Conservation (phyloP, 257 asterid genomes). For the Solanum commersonii region DNA sequence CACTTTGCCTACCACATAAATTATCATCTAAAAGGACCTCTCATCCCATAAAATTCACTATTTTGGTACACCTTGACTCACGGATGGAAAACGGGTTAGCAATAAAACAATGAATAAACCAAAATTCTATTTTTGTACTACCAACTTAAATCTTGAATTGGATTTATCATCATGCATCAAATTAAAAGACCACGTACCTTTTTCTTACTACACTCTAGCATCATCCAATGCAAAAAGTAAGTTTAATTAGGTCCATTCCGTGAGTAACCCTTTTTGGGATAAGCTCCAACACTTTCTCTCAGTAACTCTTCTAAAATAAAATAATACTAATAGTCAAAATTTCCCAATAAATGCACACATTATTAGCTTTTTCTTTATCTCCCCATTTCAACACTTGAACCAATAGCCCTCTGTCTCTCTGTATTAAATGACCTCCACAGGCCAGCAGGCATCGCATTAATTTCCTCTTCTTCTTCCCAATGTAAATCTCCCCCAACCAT, state of each 20-base stretch:
- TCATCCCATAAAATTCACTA: no score
- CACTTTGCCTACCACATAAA: no score
- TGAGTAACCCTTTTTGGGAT: background rate
- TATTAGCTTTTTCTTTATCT: background rate
- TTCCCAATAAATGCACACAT: conserved; percentile 4
- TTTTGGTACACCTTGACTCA: background rate
- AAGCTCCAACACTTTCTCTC: background rate
- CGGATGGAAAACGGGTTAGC: background rate
- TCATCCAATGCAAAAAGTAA: background rate
- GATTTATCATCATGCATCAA: background rate
- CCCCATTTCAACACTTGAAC: background rate
- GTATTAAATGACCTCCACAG: conserved; percentile 11
- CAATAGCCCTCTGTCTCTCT: background rate
- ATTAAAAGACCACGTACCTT: background rate
- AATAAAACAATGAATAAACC: background rate
- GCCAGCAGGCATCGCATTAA: conserved; percentile 2
- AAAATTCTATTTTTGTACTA: background rate
- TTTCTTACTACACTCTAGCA: background rate
- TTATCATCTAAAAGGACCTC: no score
- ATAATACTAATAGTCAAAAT: background rate
- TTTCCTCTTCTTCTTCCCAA: conserved; percentile 1
- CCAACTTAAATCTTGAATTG: background rate
- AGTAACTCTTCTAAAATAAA: background rate
- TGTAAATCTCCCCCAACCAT: background rate
- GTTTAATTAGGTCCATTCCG: background rate